Percentiles rank a stretch among this genome's conserved stretches.
These are phyloP conservation scores for Rhamnella rubrinervis DNA, from an alignment of 331 rosid genomes.

Conservation along the genomic window DNA sequence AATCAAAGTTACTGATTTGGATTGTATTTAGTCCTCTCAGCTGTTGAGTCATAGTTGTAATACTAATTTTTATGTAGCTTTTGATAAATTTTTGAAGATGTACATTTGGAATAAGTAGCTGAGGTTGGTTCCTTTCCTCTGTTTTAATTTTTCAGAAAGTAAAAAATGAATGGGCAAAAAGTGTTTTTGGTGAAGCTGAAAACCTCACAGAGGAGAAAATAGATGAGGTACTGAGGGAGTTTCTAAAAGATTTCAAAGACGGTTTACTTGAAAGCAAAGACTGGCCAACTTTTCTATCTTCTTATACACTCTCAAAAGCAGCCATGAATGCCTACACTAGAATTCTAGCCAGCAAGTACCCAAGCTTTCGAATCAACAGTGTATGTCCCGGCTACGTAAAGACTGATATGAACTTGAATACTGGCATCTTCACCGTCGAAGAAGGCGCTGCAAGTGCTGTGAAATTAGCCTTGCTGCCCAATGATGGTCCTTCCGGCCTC, in stretches of 20 bases:
- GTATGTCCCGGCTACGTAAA: slow-evolving; percentile 41
- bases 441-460: slow-evolving; percentile 50
- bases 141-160: slow-evolving; percentile 10
- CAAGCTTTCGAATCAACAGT: slow-evolving; percentile 16
- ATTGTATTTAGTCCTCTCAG: too few species aligned
- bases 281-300: slow-evolving; percentile 51
- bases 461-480: slow-evolving; percentile 37
- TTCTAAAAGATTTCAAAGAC: slow-evolving; percentile 46
- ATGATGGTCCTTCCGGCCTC: slow-evolving; percentile 43
- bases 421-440: slow-evolving; percentile 32
- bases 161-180: slow-evolving; percentile 43
- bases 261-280: slow-evolving; percentile 41
- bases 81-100: too few species aligned
- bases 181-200: slow-evolving; percentile 43
- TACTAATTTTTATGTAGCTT: too few species aligned
- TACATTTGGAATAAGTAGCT: not conserved
- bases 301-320: slow-evolving; percentile 63
- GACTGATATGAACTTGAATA: slow-evolving; percentile 33
- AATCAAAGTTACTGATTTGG: too few species aligned
- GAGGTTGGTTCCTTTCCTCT: not conserved
- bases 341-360: slow-evolving; percentile 50
- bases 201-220: slow-evolving; percentile 52
- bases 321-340: slow-evolving; percentile 68
- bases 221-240: slow-evolving; percentile 49
- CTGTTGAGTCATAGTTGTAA: too few species aligned